Percentiles rank a stretch among this genome's conserved stretches.
Evolutionary conservation across 495 filamentous ascomycete genomes (phyloP).

Genomic region (Margaritispora aquatica): DNA sequence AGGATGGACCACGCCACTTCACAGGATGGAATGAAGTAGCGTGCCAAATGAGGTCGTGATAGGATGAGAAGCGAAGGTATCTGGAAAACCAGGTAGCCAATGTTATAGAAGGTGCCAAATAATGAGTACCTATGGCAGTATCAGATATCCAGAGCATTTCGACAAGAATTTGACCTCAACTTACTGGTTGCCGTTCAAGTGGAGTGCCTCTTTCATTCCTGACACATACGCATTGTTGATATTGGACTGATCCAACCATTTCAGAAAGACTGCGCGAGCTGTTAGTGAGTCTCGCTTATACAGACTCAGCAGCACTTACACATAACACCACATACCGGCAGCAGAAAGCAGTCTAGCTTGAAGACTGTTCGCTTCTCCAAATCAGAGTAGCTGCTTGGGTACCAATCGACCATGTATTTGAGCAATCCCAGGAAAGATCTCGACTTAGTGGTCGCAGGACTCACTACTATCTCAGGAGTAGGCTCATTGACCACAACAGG

Average conservation of each 20-base stretch:
- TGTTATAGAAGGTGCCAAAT: slow-evolving; percentile 31
- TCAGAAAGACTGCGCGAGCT: slow-evolving; percentile 31
- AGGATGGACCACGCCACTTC: slow-evolving; percentile 53
- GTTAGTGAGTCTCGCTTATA: neutral
- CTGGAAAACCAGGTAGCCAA: slow-evolving; percentile 40
- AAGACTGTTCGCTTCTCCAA: slow-evolving; percentile 19
- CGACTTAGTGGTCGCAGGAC: neutral
- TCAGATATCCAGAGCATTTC: too few relatives aligned
- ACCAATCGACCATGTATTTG: slow-evolving; percentile 20
- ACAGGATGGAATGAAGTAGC: slow-evolving; percentile 44
- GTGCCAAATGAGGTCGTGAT: slow-evolving; percentile 31
- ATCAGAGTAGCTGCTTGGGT: slow-evolving; percentile 15
- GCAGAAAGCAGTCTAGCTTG: slow-evolving; percentile 52
- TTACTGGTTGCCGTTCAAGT: slow-evolving; percentile 47
- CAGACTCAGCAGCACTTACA: slow-evolving; percentile 36
- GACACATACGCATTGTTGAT: slow-evolving; percentile 58
- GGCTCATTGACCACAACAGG: neutral
- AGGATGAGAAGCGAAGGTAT: slow-evolving; percentile 41
- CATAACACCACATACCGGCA: slow-evolving; percentile 54
- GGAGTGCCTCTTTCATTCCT: slow-evolving; percentile 58
- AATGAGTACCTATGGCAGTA: slow-evolving; percentile 8
- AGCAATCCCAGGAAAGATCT: neutral
- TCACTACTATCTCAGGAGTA: slow-evolving; percentile 4
- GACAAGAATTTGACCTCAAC: neutral
- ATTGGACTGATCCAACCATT: slow-evolving; percentile 48